These are phyloP conservation scores for Chrysanthemum makinoi DNA, from an alignment of 129 eudicot genomes.

Conservation along the genomic window DNA sequence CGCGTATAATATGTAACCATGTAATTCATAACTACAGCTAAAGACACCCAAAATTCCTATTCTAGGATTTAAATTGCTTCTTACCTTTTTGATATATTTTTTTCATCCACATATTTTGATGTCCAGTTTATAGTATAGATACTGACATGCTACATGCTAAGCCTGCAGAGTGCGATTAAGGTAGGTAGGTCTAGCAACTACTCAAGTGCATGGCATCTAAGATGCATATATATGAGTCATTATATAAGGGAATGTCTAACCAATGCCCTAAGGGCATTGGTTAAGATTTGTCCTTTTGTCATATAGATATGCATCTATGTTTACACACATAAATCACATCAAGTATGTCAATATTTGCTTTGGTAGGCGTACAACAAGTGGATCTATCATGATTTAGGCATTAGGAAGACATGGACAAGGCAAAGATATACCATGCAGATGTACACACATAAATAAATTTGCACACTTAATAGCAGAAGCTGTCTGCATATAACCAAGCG, in stretches of 20 bases:
- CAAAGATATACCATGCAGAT: background rate
- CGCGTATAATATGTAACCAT: no score
- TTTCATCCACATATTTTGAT: background rate
- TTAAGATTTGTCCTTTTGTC: no score
- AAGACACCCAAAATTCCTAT: background rate
- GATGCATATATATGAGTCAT: background rate
- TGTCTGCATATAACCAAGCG: background rate
- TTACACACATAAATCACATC: background rate
- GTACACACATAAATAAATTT: constrained; percentile 3
- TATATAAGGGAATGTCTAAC: no score
- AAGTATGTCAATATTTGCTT: background rate
- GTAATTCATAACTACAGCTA: background rate
- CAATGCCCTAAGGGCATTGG: no score
- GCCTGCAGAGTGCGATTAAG: background rate
- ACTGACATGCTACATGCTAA: background rate
- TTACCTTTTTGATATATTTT: background rate
- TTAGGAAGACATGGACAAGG: background rate
- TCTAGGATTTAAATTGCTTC: background rate
- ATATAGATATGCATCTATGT: background rate
- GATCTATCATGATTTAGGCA: background rate
- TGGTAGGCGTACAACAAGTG: background rate
- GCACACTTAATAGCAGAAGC: background rate
- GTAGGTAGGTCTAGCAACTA: background rate
- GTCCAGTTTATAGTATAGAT: background rate
- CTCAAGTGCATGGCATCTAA: background rate